Evolutionary conservation across 2,329 filamentous ascomycete species (phyloP), one percentile per base, ranked within the genome.

Genomic region (Fusarium napiforme): DNA sequence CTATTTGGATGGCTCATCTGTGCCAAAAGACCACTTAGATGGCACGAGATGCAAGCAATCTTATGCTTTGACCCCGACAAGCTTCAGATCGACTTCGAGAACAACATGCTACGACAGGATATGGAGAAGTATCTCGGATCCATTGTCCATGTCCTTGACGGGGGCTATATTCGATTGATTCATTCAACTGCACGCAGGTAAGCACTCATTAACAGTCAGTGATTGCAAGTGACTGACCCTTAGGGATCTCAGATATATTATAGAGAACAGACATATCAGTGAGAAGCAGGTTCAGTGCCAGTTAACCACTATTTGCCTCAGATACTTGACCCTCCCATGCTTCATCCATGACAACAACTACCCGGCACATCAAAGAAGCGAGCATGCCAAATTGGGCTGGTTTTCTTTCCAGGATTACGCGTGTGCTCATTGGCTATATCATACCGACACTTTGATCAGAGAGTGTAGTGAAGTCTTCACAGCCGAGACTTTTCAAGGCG

Each of bases 151-250:
- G 47, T 68, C 0, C 21, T 68, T 1, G 30, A 55, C 8, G 65
- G 63, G 1, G 65, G 58, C 0, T 28, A 68, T 2, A 68, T 68
- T 2, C 19, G 63, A 18, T 42, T 68, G 0, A 47, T 68, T 2
- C 65, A 68, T 14, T 61, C 65, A 6, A 68, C 40, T 3, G 65
- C 65, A 1, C 3, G 46, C 40, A 50, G 39, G 65, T 30, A 0
- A 16, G 62, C n/a, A 1, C 4, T 9, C 1, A 9, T 9, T 1
- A 1, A 15, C 0, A 2, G 12, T 0, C 4, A 6, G 0, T 4
- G 0, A 8, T 4, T 0, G 1, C 18, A 11, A 19, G 12, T 60
- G 10, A 4, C 6, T n/a, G 2, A 4, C 0, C 0, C 0, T 18
- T 49, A 0, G 7, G 3, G 1, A 4, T 32, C 18, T 9, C 7